Evolutionary conservation across 352 stramenopile species (phyloP).

Genomic region (Paralagenidium karlingii): DNA sequence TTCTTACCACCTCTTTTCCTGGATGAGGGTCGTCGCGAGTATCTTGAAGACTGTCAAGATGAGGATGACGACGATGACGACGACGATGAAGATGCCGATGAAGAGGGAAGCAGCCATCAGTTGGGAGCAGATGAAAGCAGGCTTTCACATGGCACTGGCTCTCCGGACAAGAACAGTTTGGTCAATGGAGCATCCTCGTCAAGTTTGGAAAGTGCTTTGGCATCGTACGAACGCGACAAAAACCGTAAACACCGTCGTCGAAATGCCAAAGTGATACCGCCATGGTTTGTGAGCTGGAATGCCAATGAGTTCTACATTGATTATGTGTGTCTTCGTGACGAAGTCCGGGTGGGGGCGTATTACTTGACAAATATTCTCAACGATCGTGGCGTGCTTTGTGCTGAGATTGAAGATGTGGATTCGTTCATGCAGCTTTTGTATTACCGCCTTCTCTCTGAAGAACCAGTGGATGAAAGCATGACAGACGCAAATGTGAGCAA

Average conservation of each 20-base stretch:
- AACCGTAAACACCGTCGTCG: too few relatives aligned
- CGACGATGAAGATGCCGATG: conserved; percentile 54
- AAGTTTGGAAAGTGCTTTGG: too few relatives aligned
- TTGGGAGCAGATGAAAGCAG: too few relatives aligned
- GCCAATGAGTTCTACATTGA: conserved; percentile 77
- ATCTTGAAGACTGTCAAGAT: conserved; percentile 47
- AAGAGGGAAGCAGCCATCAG: conserved; percentile 24
- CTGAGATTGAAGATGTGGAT: conserved; percentile 62
- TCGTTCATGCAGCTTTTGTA: conserved; percentile 83
- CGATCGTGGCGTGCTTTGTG: conserved; percentile 60
- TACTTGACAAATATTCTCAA: conserved; percentile 74
- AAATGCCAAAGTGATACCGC: too few relatives aligned
- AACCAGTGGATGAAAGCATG: conserved; percentile 18
- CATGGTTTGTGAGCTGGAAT: conserved; percentile 80
- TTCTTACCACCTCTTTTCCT: too few relatives aligned
- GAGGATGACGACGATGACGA: conserved; percentile 38
- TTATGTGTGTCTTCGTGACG: conserved; percentile 51
- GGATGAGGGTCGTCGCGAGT: too few relatives aligned
- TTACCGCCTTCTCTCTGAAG: conserved; percentile 69
- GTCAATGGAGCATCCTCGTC: too few relatives aligned
- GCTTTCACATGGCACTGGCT: too few relatives aligned
- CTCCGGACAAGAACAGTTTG: too few relatives aligned
- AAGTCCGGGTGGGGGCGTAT: conserved; percentile 77
- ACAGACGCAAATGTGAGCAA: neutral
- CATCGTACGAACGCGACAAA: too few relatives aligned